Evolutionary conservation across 805 yeast genomes (phyloP).

Genomic region (Kluyveromyces siamensis): DNA sequence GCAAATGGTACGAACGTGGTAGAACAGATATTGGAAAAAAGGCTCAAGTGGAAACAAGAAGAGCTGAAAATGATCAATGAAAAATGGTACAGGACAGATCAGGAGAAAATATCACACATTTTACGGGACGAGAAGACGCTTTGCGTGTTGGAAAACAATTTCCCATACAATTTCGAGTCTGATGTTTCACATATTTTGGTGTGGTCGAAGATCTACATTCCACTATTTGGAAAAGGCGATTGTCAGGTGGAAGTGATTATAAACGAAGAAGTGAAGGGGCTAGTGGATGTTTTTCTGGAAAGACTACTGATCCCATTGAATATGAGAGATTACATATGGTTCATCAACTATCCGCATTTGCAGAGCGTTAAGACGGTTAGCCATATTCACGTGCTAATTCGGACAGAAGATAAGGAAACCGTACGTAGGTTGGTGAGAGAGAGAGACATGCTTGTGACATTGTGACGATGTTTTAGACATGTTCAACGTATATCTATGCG

Average conservation of each 20-base stretch:
- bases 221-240: constrained; percentile 41
- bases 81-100: constrained; percentile 11
- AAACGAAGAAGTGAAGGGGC: constrained; percentile 34
- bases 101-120: constrained; percentile 14
- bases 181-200: constrained; percentile 50
- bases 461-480: background rate
- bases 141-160: constrained; percentile 44
- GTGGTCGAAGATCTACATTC: constrained; percentile 56
- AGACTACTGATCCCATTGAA: constrained; percentile 32
- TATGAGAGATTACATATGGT: constrained; percentile 46
- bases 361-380: constrained; percentile 62
- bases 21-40: constrained; percentile 38
- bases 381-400: constrained; percentile 59
- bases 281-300: constrained; percentile 42
- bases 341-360: constrained; percentile 59
- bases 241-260: constrained; percentile 15
- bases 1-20: constrained; percentile 33
- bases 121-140: constrained; percentile 27
- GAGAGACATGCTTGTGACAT: background rate
- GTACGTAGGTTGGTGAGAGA: background rate
- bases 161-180: constrained; percentile 53
- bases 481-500: no score
- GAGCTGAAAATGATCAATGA: constrained; percentile 18
- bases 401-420: constrained; percentile 5
- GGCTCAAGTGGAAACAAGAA: constrained; percentile 42